A percentile compares a stretch with the other conserved stretches of the same genome.
phyloP scores from a whole-genome alignment of 441 rosid genomes.

The Jatropha podagrica region DNA sequence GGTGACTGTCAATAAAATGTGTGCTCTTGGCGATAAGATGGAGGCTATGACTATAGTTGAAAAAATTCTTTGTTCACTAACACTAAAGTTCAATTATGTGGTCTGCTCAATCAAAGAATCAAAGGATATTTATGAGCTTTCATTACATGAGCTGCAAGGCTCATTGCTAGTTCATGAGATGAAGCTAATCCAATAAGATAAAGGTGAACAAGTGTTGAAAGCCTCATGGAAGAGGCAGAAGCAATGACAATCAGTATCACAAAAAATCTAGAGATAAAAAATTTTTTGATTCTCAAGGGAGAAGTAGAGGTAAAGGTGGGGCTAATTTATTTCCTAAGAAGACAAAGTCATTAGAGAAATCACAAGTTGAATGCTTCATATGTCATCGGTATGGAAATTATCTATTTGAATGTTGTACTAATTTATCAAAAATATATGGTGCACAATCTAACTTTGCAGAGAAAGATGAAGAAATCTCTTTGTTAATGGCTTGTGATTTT shows the following conservation, averaged over 20 bases:
- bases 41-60: too few species aligned
- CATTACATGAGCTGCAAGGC: not conserved
- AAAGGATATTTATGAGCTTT: not conserved
- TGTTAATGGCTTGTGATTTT: too few species aligned
- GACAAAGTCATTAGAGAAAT: too few species aligned
- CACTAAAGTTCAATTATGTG: too few species aligned
- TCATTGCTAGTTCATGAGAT: not conserved
- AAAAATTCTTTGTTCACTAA: not conserved
- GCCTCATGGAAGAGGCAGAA: not conserved
- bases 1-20: not conserved
- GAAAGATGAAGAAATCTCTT: not conserved
- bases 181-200: not conserved
- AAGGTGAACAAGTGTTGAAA: not conserved
- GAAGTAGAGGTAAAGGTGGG: too few species aligned
- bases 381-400: not conserved
- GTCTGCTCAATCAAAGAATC: not conserved
- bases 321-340: not conserved
- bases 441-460: too few species aligned
- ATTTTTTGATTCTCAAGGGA: too few species aligned
- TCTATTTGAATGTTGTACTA: too few species aligned
- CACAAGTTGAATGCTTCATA: not conserved
- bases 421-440: too few species aligned
- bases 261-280: too few species aligned
- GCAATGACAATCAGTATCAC: too few species aligned
- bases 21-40: not conserved